These are phyloP conservation scores for Albifimbria verrucaria DNA, from an alignment of 2,329 filamentous ascomycete genomes.

Conservation along the genomic window DNA sequence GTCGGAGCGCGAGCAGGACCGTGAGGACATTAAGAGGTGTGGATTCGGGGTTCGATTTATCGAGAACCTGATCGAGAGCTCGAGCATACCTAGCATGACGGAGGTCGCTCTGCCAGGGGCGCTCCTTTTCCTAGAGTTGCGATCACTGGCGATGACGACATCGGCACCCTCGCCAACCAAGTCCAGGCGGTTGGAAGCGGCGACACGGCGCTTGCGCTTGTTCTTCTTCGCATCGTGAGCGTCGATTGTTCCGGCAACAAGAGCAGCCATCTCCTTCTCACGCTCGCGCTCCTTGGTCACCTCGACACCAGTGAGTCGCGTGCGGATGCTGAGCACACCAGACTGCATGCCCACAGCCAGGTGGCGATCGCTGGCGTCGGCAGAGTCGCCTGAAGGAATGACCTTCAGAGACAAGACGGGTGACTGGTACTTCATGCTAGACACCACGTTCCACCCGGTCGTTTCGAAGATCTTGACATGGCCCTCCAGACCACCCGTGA, in stretches of 20 bases:
- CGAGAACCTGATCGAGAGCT: slow-evolving; percentile 77
- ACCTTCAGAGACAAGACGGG: slow-evolving; percentile 84
- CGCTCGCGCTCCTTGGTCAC: slow-evolving; percentile 73
- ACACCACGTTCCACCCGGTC: slow-evolving; percentile 92
- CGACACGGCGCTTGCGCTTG: slow-evolving; percentile 60
- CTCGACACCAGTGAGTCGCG: slow-evolving; percentile 79
- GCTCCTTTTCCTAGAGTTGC: slow-evolving; percentile 55
- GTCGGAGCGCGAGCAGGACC: slow-evolving; percentile 77
- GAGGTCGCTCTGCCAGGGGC: slow-evolving; percentile 77
- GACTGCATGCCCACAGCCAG: slow-evolving; percentile 93
- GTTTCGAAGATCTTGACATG: slow-evolving; percentile 98
- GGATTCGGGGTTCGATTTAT: slow-evolving; percentile 47
- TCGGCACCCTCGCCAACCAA: slow-evolving; percentile 81
- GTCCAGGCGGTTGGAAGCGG: slow-evolving; percentile 59
- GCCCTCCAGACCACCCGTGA: slow-evolving; percentile 88
- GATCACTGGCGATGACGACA: slow-evolving; percentile 79
- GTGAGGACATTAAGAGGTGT: slow-evolving; percentile 66
- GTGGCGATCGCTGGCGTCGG: slow-evolving; percentile 75
- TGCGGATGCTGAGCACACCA: slow-evolving; percentile 86
- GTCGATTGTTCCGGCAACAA: slow-evolving; percentile 74
- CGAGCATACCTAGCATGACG: slow-evolving; percentile 72
- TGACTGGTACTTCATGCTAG: slow-evolving; percentile 87
- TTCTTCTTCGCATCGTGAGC: slow-evolving; percentile 70
- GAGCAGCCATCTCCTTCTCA: slow-evolving; percentile 79
- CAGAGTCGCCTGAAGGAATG: slow-evolving; percentile 42